Evolutionary conservation across 2,329 filamentous ascomycete genomes (phyloP).

Genomic region (Pestalotiopsis sp.): DNA sequence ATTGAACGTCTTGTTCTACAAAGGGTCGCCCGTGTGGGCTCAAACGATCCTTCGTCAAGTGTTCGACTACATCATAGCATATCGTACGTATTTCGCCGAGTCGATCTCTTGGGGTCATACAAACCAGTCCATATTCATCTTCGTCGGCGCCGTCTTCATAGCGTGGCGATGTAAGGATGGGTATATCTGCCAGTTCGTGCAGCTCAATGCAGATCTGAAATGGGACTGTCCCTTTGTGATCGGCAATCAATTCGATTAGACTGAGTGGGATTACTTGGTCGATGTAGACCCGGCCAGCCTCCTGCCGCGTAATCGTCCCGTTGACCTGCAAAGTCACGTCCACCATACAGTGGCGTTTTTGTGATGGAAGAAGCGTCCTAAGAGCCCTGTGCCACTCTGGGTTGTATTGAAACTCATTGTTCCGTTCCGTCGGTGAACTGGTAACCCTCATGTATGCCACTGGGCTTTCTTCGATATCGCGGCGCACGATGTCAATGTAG

Average conservation of each 20-base stretch:
- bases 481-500: not conserved
- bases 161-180: not conserved
- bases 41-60: not conserved
- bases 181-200: not conserved
- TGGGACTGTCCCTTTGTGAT: not conserved
- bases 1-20: not conserved
- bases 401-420: not conserved
- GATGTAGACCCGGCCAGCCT: not conserved
- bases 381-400: not conserved
- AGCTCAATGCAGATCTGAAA: not conserved
- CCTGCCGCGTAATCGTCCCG: not conserved
- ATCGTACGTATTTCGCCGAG: not conserved
- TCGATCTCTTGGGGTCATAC: not conserved
- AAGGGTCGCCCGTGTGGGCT: not conserved
- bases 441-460: constrained; percentile 4
- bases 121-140: not conserved
- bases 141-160: not conserved
- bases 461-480: not conserved
- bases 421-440: not conserved
- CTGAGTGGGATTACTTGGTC: not conserved
- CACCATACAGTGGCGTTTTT: not conserved
- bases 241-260: not conserved
- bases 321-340: not conserved
- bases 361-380: not conserved
- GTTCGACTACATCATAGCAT: not conserved